Conservation (phyloP, 306 rosid genomes). For the Abrus precatorius region DNA sequence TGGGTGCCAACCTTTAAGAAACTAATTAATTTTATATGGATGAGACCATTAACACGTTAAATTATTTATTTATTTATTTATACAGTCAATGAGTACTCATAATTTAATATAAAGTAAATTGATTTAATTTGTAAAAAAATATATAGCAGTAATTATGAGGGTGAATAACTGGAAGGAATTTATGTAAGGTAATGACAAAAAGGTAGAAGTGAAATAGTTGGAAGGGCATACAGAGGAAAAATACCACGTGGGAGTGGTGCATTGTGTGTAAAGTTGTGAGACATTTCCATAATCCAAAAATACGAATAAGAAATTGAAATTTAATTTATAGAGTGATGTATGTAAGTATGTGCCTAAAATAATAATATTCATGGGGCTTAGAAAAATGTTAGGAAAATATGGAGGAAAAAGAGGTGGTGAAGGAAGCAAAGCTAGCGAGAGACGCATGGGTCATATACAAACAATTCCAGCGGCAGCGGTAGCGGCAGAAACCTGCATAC, state of each 20-base stretch:
- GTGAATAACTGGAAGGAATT: not conserved
- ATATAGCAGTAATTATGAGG: not conserved
- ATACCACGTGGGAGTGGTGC: slow-evolving; percentile 13
- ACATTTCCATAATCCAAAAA: slow-evolving; percentile 34
- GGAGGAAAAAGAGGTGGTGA: not conserved
- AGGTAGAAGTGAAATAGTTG: slow-evolving; percentile 8
- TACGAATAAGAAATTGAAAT: slow-evolving; percentile 14
- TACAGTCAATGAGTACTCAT: not conserved
- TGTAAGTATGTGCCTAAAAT: not conserved
- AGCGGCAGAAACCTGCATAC: slow-evolving; percentile 63
- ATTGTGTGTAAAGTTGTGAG: slow-evolving; percentile 10
- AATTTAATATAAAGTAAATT: not conserved
- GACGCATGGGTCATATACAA: slow-evolving; percentile 63
- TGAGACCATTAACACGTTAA: not conserved
- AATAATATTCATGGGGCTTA: not conserved
- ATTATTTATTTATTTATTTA: not conserved
- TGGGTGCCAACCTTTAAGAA: not conserved
- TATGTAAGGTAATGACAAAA: not conserved
- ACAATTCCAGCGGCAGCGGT: slow-evolving; percentile 57
- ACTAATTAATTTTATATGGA: not conserved
- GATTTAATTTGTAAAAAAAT: not conserved
- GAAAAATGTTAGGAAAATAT: not conserved
- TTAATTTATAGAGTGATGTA: not conserved
- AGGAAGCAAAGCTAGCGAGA: slow-evolving; percentile 51
- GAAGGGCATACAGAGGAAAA: no score